phyloP scores from a whole-genome alignment of 768 basidiomycete species.

The Boletus tomentosulus region DNA sequence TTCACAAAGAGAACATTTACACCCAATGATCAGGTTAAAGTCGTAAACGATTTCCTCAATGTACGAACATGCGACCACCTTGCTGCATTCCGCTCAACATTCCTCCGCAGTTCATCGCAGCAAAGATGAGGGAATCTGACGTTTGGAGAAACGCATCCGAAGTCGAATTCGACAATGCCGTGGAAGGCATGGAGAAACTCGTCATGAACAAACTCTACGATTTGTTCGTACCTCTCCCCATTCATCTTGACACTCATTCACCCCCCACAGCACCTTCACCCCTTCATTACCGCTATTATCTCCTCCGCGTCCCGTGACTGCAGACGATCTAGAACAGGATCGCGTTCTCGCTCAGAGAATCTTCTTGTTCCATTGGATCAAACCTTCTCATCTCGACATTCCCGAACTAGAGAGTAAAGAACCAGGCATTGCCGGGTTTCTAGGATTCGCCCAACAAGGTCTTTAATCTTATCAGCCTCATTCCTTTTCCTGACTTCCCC shows the following conservation, averaged over 20 bases:
- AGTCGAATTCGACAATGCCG: constrained; percentile 89
- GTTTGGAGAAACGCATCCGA: constrained; percentile 78
- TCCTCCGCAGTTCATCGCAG: constrained; percentile 72
- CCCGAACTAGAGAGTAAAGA: constrained; percentile 65
- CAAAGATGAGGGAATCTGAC: constrained; percentile 81
- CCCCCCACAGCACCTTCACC: constrained; percentile 74
- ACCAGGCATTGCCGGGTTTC: constrained; percentile 57
- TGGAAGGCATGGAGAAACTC: constrained; percentile 99
- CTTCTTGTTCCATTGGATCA: constrained; percentile 85
- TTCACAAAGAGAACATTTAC: constrained; percentile 91
- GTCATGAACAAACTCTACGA: constrained; percentile 98
- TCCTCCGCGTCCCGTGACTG: constrained; percentile 75
- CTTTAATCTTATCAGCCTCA: constrained; percentile 1
- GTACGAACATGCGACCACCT: constrained; percentile 36
- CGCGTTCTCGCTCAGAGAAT: constrained; percentile 87
- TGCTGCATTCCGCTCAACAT: constrained; percentile 9
- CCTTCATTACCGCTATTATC: constrained; percentile 67
- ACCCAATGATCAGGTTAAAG: constrained; percentile 89
- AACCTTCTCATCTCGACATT: constrained; percentile 85
- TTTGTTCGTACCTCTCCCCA: constrained; percentile 57
- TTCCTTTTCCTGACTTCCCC: constrained; percentile 1
- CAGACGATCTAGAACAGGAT: constrained; percentile 96
- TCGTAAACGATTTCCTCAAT: constrained; percentile 89
- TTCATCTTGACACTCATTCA: constrained; percentile 2
- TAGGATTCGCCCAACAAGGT: constrained; percentile 90